phyloP scores from a whole-genome alignment of 176 grass and related monocot genomes.

The Eragrostis curvula region DNA sequence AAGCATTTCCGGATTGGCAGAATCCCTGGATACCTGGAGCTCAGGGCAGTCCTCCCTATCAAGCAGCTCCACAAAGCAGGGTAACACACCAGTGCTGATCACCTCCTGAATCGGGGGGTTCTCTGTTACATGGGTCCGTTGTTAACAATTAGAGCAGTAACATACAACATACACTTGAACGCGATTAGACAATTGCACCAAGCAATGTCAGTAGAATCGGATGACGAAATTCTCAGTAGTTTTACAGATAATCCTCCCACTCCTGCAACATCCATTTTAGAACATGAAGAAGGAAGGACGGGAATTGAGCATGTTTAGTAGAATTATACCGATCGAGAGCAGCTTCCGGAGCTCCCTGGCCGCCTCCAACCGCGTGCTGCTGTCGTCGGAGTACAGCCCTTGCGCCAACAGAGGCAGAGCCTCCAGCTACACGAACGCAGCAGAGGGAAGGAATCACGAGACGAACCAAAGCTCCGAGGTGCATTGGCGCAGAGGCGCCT shows the following conservation, averaged over 20 bases:
- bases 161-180: neutral
- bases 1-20: no score
- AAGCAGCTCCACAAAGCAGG: constrained; percentile 66
- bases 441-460: neutral
- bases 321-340: constrained; percentile 54
- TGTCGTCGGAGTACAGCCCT: constrained; percentile 60
- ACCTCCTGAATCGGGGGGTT: constrained; percentile 58
- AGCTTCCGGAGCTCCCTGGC: constrained; percentile 55
- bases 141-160: neutral
- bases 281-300: neutral
- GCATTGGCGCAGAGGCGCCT: neutral
- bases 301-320: neutral
- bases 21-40: constrained; percentile 77
- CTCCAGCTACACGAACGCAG: constrained; percentile 29
- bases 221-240: no score
- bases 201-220: neutral
- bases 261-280: no score
- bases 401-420: constrained; percentile 43
- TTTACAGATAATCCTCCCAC: no score
- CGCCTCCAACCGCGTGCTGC: constrained; percentile 47
- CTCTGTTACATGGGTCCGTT: constrained; percentile 39
- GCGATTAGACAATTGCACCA: no score
- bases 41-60: constrained; percentile 60
- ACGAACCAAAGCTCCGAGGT: neutral
- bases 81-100: constrained; percentile 54